A percentile compares a stretch with the other conserved stretches of the same genome.
Evolutionary conservation across 2,329 filamentous ascomycete genomes (phyloP).

Genomic region (Nemania sp.): DNA sequence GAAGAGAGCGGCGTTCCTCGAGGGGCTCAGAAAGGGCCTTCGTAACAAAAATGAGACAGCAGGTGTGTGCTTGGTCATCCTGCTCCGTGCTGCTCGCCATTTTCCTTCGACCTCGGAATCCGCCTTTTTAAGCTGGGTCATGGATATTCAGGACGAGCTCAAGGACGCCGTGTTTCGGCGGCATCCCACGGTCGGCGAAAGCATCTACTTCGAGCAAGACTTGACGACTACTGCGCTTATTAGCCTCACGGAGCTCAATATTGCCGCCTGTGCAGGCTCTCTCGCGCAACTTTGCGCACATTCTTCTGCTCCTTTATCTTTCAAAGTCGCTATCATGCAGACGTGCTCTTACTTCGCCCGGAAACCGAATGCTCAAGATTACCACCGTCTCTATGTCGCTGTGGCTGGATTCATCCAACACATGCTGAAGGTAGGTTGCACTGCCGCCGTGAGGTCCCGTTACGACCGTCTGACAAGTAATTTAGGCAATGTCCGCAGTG

Average conservation of each 20-base stretch:
- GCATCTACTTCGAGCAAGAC: slow-evolving; percentile 61
- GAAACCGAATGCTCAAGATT: slow-evolving; percentile 52
- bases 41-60: slow-evolving; percentile 68
- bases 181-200: slow-evolving; percentile 50
- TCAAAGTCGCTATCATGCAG: slow-evolving; percentile 65
- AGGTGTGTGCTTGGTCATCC: slow-evolving; percentile 65
- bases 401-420: slow-evolving; percentile 59
- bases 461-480: slow-evolving; percentile 17
- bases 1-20: slow-evolving; percentile 69
- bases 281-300: slow-evolving; percentile 61
- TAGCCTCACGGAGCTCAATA: slow-evolving; percentile 63
- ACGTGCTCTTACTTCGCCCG: slow-evolving; percentile 65
- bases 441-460: slow-evolving; percentile 9
- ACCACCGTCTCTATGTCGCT: slow-evolving; percentile 57
- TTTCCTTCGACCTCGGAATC: slow-evolving; percentile 66
- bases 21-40: slow-evolving; percentile 63
- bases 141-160: slow-evolving; percentile 72
- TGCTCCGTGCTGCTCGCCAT: slow-evolving; percentile 65
- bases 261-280: slow-evolving; percentile 60
- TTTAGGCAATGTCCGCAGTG: slow-evolving; percentile 45
- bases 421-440: slow-evolving; percentile 58
- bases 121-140: slow-evolving; percentile 66
- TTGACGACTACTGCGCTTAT: slow-evolving; percentile 70
- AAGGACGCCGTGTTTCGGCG: slow-evolving; percentile 66
- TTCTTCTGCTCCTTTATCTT: slow-evolving; percentile 58